Evolutionary conservation across 768 basidiomycete species (phyloP).

Genomic region (Pleurotus eryngii): DNA sequence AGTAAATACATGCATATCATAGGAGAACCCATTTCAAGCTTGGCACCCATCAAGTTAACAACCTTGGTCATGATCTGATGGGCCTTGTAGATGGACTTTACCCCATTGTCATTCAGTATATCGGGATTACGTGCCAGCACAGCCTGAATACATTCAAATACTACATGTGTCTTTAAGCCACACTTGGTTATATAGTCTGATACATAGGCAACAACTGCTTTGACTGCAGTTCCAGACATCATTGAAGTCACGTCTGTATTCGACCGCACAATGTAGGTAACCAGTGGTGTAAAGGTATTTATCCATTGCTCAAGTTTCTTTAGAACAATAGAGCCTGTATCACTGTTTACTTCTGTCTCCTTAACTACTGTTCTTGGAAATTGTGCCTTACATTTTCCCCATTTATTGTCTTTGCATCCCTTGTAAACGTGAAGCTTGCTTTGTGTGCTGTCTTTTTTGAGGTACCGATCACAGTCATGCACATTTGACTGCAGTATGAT

Average conservation of each 20-base stretch:
- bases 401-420: slow-evolving; percentile 24
- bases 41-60: slow-evolving; percentile 24
- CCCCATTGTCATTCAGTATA: background rate
- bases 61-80: slow-evolving; percentile 22
- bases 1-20: slow-evolving; percentile 14
- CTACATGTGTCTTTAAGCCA: slow-evolving; percentile 18
- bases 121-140: slow-evolving; percentile 19
- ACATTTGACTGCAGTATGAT: slow-evolving; percentile 11
- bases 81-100: slow-evolving; percentile 10
- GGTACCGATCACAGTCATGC: no score
- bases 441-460: background rate
- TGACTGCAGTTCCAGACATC: slow-evolving; percentile 23
- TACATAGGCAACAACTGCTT: slow-evolving; percentile 22
- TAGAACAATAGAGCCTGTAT: slow-evolving; percentile 18
- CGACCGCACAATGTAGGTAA: background rate
- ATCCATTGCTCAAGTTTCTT: background rate
- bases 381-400: slow-evolving; percentile 24
- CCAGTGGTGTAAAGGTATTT: background rate
- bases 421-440: slow-evolving; percentile 9
- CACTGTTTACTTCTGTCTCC: slow-evolving; percentile 23
- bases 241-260: background rate
- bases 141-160: slow-evolving; percentile 18
- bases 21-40: slow-evolving; percentile 27
- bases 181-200: slow-evolving; percentile 28
- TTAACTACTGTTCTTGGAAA: slow-evolving; percentile 25